Evolutionary conservation across 164 flowering plant species (phyloP).

Genomic region (Liriodendron chinense): DNA sequence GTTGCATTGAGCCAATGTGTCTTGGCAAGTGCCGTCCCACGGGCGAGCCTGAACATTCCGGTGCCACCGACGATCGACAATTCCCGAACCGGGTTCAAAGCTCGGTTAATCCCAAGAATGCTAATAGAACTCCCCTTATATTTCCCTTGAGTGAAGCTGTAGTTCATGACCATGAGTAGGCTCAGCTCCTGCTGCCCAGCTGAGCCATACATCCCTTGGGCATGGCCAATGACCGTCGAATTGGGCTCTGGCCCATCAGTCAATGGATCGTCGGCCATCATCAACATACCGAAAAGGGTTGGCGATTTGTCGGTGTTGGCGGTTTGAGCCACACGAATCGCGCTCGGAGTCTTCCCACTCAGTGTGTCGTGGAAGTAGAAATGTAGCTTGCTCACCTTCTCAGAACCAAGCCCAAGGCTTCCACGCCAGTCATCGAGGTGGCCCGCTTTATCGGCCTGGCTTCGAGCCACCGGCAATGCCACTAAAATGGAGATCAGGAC

Average conservation of each 20-base stretch:
- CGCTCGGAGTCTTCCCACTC: constrained; percentile 10
- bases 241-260: constrained; percentile 7
- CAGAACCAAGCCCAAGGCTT: constrained; percentile 17
- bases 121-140: constrained; percentile 43
- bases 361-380: constrained; percentile 18
- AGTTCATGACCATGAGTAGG: constrained; percentile 11
- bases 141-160: constrained; percentile 4
- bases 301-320: not conserved
- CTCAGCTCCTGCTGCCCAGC: constrained; percentile 1
- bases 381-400: constrained; percentile 14
- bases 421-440: not conserved
- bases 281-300: constrained; percentile 4
- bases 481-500: not conserved
- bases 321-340: constrained; percentile 5
- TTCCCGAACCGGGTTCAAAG: constrained; percentile 33
- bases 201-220: constrained; percentile 15
- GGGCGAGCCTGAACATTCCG: constrained; percentile 39
- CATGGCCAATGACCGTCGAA: constrained; percentile 9
- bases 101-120: constrained; percentile 32
- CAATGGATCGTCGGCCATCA: constrained; percentile 17
- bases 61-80: constrained; percentile 51
- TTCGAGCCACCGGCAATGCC: not conserved
- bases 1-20: constrained; percentile 26
- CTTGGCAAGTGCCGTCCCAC: constrained; percentile 38
- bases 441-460: not conserved